These are phyloP conservation scores for Corinectria fuckeliana DNA, from an alignment of 2,329 filamentous ascomycete genomes.

Conservation along the genomic window DNA sequence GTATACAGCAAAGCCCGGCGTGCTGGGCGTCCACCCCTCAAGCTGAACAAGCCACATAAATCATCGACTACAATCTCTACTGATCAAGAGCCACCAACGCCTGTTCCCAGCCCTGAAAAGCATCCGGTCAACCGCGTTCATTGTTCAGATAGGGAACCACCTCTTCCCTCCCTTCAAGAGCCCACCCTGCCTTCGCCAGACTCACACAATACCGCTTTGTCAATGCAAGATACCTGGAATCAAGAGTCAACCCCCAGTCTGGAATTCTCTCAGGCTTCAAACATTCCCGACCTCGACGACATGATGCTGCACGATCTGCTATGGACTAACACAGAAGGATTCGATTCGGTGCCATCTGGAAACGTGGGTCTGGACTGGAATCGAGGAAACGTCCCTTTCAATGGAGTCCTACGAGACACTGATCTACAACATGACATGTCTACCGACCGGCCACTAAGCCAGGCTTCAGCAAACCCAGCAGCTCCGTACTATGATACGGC, in stretches of 20 bases:
- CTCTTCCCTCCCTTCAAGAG: not conserved
- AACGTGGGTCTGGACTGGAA: slow-evolving; percentile 2
- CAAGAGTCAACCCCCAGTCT: not conserved
- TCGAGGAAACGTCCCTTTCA: not conserved
- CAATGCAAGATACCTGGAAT: slow-evolving; percentile 1
- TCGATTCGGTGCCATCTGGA: not conserved
- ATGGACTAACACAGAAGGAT: slow-evolving; percentile 1
- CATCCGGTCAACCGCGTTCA: not conserved
- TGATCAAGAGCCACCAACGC: not conserved
- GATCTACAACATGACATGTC: slow-evolving; percentile 4
- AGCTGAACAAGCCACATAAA: not conserved
- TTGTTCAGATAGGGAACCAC: not conserved
- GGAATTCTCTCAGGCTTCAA: not conserved
- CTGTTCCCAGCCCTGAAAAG: not conserved
- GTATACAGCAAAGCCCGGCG: slow-evolving; percentile 7
- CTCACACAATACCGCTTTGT: not conserved
- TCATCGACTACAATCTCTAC: not conserved
- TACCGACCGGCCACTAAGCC: not conserved
- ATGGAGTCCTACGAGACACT: not conserved
- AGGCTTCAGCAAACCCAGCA: slow-evolving; percentile 2
- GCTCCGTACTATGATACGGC: not conserved
- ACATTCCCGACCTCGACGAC: slow-evolving; percentile 1
- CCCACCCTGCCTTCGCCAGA: not conserved
- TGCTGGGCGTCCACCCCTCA: slow-evolving; percentile 2
- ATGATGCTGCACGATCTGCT: slow-evolving; percentile 6